These are phyloP conservation scores for Pulicaria dysenterica DNA, from an alignment of 129 eudicot species.

Conservation along the genomic window DNA sequence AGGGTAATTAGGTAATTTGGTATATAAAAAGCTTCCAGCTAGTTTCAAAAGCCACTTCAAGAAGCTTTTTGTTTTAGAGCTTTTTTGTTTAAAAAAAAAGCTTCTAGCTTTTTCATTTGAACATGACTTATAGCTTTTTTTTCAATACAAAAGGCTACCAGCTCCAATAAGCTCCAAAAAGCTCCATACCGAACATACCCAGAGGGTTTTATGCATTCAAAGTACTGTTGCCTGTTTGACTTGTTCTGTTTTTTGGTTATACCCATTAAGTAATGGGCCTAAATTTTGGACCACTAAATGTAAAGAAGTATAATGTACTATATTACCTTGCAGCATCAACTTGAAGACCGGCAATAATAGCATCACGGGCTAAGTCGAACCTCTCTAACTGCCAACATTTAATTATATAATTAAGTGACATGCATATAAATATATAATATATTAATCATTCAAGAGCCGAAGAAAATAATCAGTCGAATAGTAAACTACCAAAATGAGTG, in stretches of 20 bases:
- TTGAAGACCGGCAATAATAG: constrained; percentile 74
- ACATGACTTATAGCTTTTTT: too few relatives aligned
- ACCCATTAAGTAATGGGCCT: neutral
- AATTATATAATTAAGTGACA: constrained; percentile 29
- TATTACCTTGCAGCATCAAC: constrained; percentile 82
- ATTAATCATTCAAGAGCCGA: neutral
- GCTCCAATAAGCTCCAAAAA: too few relatives aligned
- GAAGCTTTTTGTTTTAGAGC: too few relatives aligned
- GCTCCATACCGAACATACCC: too few relatives aligned
- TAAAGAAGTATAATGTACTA: neutral
- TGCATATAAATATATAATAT: neutral
- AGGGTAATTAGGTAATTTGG: too few relatives aligned
- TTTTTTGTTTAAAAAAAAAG: too few relatives aligned
- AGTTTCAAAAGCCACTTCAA: too few relatives aligned
- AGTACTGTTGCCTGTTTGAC: neutral
- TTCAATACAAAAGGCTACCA: too few relatives aligned
- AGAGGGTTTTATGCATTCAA: neutral
- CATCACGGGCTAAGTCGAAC: constrained; percentile 79
- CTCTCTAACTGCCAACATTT: constrained; percentile 78
- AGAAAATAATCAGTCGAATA: neutral
- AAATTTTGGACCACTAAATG: neutral
- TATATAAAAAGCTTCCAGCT: too few relatives aligned
- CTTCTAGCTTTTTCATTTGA: too few relatives aligned
- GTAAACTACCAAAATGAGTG: constrained; percentile 68
- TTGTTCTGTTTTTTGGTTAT: neutral